Base-by-base conservation (phyloP, 1,139 yeast species). In the Nadsonia commutata region DNA sequence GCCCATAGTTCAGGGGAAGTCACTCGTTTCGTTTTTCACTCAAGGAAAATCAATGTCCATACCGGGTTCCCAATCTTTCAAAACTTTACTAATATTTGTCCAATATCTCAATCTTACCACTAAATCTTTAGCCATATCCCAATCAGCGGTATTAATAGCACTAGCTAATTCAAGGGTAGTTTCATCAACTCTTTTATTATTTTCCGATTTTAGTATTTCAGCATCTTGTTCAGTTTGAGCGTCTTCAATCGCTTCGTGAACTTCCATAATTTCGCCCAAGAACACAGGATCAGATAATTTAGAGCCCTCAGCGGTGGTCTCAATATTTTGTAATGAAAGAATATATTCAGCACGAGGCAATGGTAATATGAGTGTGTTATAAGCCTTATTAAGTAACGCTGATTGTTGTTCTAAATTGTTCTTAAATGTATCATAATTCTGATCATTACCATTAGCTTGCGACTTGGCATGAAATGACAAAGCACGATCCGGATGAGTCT, bases 91-190 rank as follows among this genome's bases (percentile, higher is more conserved):
- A 20, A 42, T 42, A 39, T 42, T 42, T 36, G 17, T 33, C 94
- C 95, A 88, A 57, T 86, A 90, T 57, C 83, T 83, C 49, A 90
- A 63, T 50, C 74, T 72, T 22, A 85, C 74, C 1, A 94, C 80
- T 48, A 78, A 77, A 47, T 72, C 62, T 47, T 80, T 74, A 20
- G 93, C 80, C 1, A 58, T 56, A 19, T 74, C 72, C 68, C 78
- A 72, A 44, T 76, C 66, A 18, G 61, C 58, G 0, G 47, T 31
- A 1, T 52, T 51, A 49, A 70, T 71, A 3, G 71, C 65, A 3
- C 54, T 49, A 2, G 62, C 63, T 42, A 74, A 57, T 2, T 46
- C 48, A 1, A 59, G 48, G 19, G 71, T 75, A 2, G 70, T 56
- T 1, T 57, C 52, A 2, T 58, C 56, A 18, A 83, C 74, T 36